phyloP scores from a whole-genome alignment of 2,329 filamentous ascomycete species.

The Beauveria sp. region DNA sequence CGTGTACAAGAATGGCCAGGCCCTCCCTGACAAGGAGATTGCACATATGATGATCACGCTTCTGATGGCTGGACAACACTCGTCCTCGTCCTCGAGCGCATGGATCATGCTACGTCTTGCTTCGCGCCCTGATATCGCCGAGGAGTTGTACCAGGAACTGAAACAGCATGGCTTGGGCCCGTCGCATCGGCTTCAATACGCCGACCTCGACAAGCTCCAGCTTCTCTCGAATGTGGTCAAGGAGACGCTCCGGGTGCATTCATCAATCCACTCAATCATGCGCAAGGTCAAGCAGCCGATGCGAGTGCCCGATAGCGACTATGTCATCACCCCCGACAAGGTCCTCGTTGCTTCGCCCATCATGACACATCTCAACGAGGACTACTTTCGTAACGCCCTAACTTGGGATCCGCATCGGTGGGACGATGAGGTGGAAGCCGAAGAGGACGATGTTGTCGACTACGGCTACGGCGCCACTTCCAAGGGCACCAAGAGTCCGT shows the following conservation, averaged over 20 bases:
- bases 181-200: conserved; percentile 26
- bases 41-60: conserved; percentile 83
- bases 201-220: conserved; percentile 2
- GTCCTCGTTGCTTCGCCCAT: conserved; percentile 35
- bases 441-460: conserved; percentile 19
- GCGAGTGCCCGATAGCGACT: conserved; percentile 47
- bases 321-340: conserved; percentile 46
- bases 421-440: conserved; percentile 17
- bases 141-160: conserved; percentile 65
- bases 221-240: conserved; percentile 41
- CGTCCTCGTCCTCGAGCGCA: conserved; percentile 66
- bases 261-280: conserved; percentile 66
- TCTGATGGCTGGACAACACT: conserved; percentile 81
- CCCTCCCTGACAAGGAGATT: conserved; percentile 66
- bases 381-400: conserved; percentile 44
- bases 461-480: conserved; percentile 24
- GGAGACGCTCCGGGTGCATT: conserved; percentile 64
- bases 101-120: conserved; percentile 74
- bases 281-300: conserved; percentile 64
- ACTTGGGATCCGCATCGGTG: conserved; percentile 27
- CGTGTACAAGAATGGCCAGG: conserved; percentile 64
- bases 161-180: conserved; percentile 27
- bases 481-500: conserved; percentile 28
- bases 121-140: conserved; percentile 59
- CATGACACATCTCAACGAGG: conserved; percentile 38